Base-by-base conservation (phyloP, 768 basidiomycete genomes). In the Termitomyces sp. region DNA sequence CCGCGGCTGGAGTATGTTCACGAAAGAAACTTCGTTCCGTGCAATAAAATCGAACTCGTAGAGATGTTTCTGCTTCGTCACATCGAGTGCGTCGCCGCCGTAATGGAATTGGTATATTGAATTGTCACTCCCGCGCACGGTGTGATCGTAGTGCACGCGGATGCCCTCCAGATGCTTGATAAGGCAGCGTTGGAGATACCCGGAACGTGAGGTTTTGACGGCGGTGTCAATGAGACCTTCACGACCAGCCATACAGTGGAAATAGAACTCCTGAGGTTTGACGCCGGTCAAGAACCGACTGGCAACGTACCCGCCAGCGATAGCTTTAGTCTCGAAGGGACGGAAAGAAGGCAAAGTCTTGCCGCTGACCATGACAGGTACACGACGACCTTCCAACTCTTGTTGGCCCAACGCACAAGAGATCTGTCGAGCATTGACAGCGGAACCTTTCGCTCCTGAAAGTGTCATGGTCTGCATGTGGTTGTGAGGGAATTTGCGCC, bases 401-500 rank as follows among this genome's bases (percentile, higher is more conserved):
- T 98, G 97, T 73, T 98, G 97, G 58, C 97, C 97, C 44, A 99
- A 84, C 16, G 89, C 86, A 62, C 95, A 98, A n/a, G 97, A 98
- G 65, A 99, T 99, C 68, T 98, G 95, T 49, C 92, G 87, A 24
- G 93, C 97, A 67, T 99, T 99, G 71, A 98, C 96, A 14, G 92
- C 90, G 60, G 93, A 95, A 52, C 97, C 97, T 74, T 99, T 99
- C 44, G 97, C 97, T 63, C 97, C 97, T 36, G 96, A 98, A 55
- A 91, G 83, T 2, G 95, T 98, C 97, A 98, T 98, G 46, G 89
- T 86, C 72, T 98, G 96, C 97, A 98, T 98, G 83, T 98, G 88
- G 74, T 99, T 99, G 68, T 93, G 86, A 42, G 97, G 97, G 79
- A 99, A 99, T 61, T 89, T 87, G 66, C 95, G 93, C 64, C 94